Evolutionary conservation across 2,329 filamentous ascomycete species (phyloP), one percentile per base, ranked within the genome.

Genomic region (Fusarium udum): DNA sequence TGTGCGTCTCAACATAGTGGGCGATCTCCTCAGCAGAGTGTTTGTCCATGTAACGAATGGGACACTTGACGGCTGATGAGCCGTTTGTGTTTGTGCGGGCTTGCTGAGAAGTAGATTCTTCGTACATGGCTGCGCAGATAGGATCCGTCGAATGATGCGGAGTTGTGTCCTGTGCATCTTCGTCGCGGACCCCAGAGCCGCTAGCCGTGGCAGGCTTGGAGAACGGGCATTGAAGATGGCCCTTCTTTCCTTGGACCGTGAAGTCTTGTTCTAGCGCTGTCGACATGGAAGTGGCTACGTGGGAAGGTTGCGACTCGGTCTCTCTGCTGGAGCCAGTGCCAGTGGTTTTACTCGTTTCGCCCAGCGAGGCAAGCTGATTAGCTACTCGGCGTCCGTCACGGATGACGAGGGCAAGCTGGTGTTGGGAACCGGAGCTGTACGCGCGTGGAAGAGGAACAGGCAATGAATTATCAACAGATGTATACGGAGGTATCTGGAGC

Each of bases 21-120:
- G 95, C 95, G 70, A 98, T 92, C 80, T 98, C 95, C 84, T 97
- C 94, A 4, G 95, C 94, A 5, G 94, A 95, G 79, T 97, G 95
- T 81, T 97, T 92, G 82, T 98, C 92, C 79, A 98, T 86, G 83
- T 93, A 98, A 53, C 95, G 93, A 68, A 98, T 98, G 6, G 95
- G 95, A 82, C 95, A 98, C 79, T 94, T 94, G 64, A 89, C 82
- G 42, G 82, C 85, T 24, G 86, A 84, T 15, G 87, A 87, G 46
- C 81, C 85, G 67, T 87, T 85, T 34, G 83, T 85, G 68, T 87
- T 85, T 32, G 83, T 85, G 14, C 85, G 83, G 39, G 86, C 80
- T 74, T 79, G 85, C 79, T 85, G 89, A 76, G 85, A 91, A 80
- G 77, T 85, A 76, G 84, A 88, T 80, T 91, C 91, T 71, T 87